Base-by-base conservation (phyloP, 225 moss, liverwort and hornwort genomes). In the Straminergon stramineum region DNA sequence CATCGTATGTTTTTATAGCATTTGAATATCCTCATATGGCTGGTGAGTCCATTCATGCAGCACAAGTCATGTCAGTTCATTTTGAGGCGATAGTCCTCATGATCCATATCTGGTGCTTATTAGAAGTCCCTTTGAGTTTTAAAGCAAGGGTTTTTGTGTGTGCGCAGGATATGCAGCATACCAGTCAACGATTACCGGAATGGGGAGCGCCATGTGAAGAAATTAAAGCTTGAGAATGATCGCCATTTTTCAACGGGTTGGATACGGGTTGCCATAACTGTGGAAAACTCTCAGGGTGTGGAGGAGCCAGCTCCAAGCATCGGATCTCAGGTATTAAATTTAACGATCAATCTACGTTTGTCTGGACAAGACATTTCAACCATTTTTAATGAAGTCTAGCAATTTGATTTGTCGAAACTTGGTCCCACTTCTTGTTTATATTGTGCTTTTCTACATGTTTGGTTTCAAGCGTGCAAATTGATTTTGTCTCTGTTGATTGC, bases 121-220 rank as follows among this genome's bases (percentile, higher is more conserved):
- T 34, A 22, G n/a, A 24, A 14, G 24, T 71, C 69, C 66, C 35
- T 84, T 63, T 61, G 35, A 62, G 53, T 67, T 67, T 41, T 60
- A 56, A 81, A 78, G 67, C 74, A 75, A 77, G 32, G 4, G 22
- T 79, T 84, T 65, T 83, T 61, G 67, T 83, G 62, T 56, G 31
- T 87, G 87, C 81, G 79, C 92, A 94, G 94, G 90, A 93, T 93
- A 90, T 94, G 94, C 75, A 92, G 67, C 82, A 74, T 93, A 56
- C 28, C 76, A 51, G 90, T 94, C 57, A 93, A 89, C 83, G 92
- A 94, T 1, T 91, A 61, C 67, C 84, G 88, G 52, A 88, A 92
- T 55, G 94, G 93, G 35, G 74, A 55, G 45, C 93, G 94, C 35
- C 92, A 94, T 75, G 85, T 67, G 52, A 43, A 28, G 55, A 85